phyloP scores from a whole-genome alignment of 2,329 filamentous ascomycete genomes.

The Diaporthe velutina region DNA sequence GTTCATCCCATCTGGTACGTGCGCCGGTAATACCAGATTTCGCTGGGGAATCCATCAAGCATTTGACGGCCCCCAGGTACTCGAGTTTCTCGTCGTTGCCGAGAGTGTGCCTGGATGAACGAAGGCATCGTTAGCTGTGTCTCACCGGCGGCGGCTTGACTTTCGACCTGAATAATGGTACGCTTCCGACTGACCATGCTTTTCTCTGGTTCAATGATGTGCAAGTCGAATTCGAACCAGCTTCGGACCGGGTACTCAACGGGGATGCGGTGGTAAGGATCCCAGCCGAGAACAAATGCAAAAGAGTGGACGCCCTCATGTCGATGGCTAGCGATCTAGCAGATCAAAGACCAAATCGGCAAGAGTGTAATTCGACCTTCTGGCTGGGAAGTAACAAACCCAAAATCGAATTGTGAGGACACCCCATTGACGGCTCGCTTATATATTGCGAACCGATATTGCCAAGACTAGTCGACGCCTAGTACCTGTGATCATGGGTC shows the following conservation, averaged over 20 bases:
- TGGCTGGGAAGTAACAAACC: not conserved
- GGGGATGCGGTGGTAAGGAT: not conserved
- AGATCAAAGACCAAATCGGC: not conserved
- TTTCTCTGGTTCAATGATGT: not conserved
- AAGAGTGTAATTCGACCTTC: not conserved
- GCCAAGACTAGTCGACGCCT: too few species aligned
- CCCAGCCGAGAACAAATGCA: not conserved
- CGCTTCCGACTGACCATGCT: not conserved
- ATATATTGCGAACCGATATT: not conserved
- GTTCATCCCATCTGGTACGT: constrained; percentile 10
- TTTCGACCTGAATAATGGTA: too few species aligned
- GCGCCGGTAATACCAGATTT: constrained; percentile 4
- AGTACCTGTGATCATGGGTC: not conserved
- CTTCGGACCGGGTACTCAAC: not conserved
- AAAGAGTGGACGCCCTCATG: not conserved
- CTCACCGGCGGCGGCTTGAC: not conserved
- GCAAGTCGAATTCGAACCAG: not conserved
- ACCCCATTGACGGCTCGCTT: not conserved
- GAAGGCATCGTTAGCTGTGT: not conserved
- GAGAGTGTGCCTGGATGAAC: constrained; percentile 1
- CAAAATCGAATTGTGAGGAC: not conserved
- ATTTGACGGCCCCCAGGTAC: constrained; percentile 11
- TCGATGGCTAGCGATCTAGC: not conserved
- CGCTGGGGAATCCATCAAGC: constrained; percentile 1
- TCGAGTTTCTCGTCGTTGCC: not conserved